Conservation (phyloP, 192 early-diverging fungal genomes). For the Coemansia sp. region DNA sequence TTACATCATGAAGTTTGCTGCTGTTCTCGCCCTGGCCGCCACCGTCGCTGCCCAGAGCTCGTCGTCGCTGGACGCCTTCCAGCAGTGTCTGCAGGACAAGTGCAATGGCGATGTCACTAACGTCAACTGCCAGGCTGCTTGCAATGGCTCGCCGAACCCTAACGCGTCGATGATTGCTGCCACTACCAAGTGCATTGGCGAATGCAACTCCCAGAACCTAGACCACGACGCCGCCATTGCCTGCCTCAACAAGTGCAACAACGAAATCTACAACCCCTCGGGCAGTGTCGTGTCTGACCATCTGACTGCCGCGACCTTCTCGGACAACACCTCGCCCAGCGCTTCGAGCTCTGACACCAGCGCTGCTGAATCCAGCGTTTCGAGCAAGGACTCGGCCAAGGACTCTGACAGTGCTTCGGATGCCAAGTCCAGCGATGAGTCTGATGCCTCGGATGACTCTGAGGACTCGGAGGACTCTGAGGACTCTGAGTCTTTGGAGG, state of each 20-base stretch:
- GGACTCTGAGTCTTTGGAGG: conserved; percentile 3
- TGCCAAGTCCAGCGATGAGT: background rate
- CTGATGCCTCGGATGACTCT: conserved; percentile 2
- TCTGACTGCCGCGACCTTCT: conserved; percentile 3
- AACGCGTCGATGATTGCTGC: conserved; percentile 46
- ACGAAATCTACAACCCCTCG: conserved; percentile 43
- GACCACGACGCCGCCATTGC: conserved; percentile 29
- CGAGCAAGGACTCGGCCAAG: conserved; percentile 3
- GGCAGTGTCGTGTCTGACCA: conserved; percentile 33
- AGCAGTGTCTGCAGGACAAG: conserved; percentile 39
- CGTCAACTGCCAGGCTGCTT: conserved; percentile 50
- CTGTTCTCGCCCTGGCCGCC: conserved; percentile 26
- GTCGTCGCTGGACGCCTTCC: conserved; percentile 25
- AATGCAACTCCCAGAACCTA: conserved; percentile 18
- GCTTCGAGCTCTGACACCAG: conserved; percentile 1
- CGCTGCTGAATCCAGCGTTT: background rate
- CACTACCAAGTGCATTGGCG: conserved; percentile 37
- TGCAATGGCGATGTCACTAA: conserved; percentile 27
- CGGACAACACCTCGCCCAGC: conserved; percentile 8
- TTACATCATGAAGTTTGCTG: conserved; percentile 40
- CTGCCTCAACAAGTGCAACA: conserved; percentile 42
- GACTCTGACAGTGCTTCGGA: conserved; percentile 5
- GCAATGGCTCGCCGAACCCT: conserved; percentile 40
- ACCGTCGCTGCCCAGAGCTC: conserved; percentile 26
- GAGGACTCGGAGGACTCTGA: conserved; percentile 2